Percentiles rank a stretch among this genome's conserved stretches.
These are phyloP conservation scores for Aspergillus steynii DNA, from an alignment of 495 filamentous ascomycete genomes.

Conservation along the genomic window DNA sequence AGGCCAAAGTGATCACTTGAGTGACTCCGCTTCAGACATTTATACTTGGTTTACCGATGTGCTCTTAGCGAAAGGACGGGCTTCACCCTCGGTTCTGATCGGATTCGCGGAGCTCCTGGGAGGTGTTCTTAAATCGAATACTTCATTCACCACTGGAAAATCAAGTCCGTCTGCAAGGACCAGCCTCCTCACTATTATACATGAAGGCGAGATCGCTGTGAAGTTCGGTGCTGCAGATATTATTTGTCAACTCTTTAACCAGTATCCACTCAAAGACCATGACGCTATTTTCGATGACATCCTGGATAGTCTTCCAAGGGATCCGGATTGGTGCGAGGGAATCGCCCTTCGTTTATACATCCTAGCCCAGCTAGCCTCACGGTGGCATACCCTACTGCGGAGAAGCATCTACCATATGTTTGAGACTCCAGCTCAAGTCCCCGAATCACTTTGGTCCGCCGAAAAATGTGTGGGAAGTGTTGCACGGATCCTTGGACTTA, in stretches of 20 bases:
- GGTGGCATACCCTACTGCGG: conserved; percentile 78
- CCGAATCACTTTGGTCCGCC: conserved; percentile 65
- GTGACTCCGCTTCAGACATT: conserved; percentile 65
- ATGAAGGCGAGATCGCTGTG: conserved; percentile 65
- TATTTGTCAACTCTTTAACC: conserved; percentile 75
- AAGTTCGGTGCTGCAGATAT: conserved; percentile 70
- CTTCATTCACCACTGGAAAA: conserved; percentile 57
- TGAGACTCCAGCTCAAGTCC: conserved; percentile 74
- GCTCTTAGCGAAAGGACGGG: conserved; percentile 59
- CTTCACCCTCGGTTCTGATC: conserved; percentile 68
- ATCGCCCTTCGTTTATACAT: conserved; percentile 81
- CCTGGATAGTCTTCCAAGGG: conserved; percentile 67
- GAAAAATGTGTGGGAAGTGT: conserved; percentile 66
- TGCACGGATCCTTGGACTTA: conserved; percentile 61
- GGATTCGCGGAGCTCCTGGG: conserved; percentile 66
- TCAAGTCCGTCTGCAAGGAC: conserved; percentile 68
- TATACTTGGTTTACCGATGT: conserved; percentile 75
- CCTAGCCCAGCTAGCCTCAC: conserved; percentile 70
- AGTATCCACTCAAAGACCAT: conserved; percentile 75
- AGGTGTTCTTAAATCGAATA: conserved; percentile 61
- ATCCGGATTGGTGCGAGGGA: conserved; percentile 72
- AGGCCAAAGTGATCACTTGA: conserved; percentile 53
- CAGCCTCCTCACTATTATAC: conserved; percentile 70
- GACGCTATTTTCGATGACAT: conserved; percentile 80
- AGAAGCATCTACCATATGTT: conserved; percentile 90